Base-by-base conservation (phyloP, 176 grass and related monocot species). In the Hsuehochloa calcarea region DNA sequence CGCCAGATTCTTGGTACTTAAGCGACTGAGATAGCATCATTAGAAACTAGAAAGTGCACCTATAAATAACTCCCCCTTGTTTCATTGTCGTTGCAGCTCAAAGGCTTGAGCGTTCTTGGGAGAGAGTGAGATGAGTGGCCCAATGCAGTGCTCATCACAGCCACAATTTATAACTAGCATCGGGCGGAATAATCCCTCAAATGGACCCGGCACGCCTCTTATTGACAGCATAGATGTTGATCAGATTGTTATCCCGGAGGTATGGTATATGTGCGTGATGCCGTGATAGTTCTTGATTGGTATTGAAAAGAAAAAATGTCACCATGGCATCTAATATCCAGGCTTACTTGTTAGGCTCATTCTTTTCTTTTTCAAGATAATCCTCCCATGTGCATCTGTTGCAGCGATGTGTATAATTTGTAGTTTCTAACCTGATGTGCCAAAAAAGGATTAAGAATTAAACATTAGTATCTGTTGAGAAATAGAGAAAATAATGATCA, bases 221-320 rank as follows among this genome's bases (percentile, higher is more conserved):
- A 98, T 98, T 9, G 91, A 95, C 38, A 90, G 65, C 82, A 94
- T 95, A 45, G 93, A 95, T 92, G 90, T 78, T 25, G 89, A 95
- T 78, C 96, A 98, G 83, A 90, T 98, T 80, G 69, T 95, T 22
- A 93, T 98, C 67, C 88, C 89, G 43, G 96, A 94, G 96, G 96
- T 98, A 93, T 90, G 50, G 17, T 75, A 11, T 45, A 43, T 54
- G 70, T 44, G 38, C 1, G 1, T 60, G 0, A 70, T 25, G 19
- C 39, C 14, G 23, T 40, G 5, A 22, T 47, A 61, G 8, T 62
- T 29, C 78, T 85, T 63, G 11, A 29, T 85, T 90, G 8, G 7
- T 63, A 61, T 39, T 68, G 15, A 1, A 68, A 62, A 82, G 34
- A 62, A 39, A 50, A 61, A 7, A 49, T 15, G 13, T 80, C 40